Conservation (phyloP, 2,329 filamentous ascomycete genomes). For the Colletotrichum spaethianum region DNA sequence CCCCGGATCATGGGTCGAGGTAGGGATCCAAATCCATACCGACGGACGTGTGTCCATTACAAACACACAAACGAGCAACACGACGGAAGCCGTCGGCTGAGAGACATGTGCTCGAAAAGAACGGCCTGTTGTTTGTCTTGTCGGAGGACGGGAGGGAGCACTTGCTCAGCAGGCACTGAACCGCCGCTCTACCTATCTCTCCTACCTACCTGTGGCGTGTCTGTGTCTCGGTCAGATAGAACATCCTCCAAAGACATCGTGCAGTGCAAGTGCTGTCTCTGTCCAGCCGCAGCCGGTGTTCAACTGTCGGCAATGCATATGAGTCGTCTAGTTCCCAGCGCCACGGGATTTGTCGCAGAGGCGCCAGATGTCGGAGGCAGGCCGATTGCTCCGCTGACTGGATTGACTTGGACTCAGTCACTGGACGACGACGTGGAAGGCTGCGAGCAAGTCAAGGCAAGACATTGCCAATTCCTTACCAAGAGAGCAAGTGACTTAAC, state of each 20-base stretch:
- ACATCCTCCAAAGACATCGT: not conserved
- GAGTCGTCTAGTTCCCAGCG: too few species aligned
- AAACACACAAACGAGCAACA: not conserved
- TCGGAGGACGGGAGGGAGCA: slow-evolving; percentile 13
- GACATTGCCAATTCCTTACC: slow-evolving; percentile 26
- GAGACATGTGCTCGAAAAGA: slow-evolving; percentile 8
- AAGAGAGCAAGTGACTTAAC: not conserved
- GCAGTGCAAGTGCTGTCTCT: not conserved
- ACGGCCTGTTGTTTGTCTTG: not conserved
- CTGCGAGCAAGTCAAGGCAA: slow-evolving; percentile 29
- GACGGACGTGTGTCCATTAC: not conserved
- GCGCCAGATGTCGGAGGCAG: slow-evolving; percentile 18
- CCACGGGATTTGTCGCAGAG: not conserved
- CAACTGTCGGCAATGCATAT: not conserved
- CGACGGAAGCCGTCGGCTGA: not conserved
- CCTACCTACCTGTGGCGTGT: not conserved
- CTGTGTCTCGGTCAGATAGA: not conserved
- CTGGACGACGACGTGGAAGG: slow-evolving; percentile 20
- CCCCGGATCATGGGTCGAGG: not conserved
- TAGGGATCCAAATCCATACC: not conserved
- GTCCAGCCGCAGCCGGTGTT: not conserved
- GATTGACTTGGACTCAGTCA: too few species aligned
- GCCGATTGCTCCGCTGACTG: not conserved
- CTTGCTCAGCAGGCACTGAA: slow-evolving; percentile 3
- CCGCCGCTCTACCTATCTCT: not conserved